These are phyloP conservation scores for Silene uniflora DNA, from an alignment of 148 eudicot genomes.

Conservation along the genomic window DNA sequence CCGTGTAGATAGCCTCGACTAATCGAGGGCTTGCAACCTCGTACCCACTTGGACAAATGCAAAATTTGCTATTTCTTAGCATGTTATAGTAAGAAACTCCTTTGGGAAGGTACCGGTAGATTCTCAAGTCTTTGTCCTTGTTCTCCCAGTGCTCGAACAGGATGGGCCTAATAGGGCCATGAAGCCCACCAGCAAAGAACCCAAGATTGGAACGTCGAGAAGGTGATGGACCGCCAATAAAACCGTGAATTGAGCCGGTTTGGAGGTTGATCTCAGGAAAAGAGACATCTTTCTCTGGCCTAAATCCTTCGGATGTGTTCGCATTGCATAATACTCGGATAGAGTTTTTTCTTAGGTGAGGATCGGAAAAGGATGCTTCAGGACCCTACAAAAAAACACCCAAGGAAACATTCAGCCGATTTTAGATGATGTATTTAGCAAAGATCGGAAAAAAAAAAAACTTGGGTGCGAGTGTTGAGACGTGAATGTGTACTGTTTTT, in stretches of 20 bases:
- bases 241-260: constrained; percentile 41
- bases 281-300: constrained; percentile 62
- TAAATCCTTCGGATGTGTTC: constrained; percentile 73
- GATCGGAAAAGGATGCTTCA: constrained; percentile 53
- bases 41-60: constrained; percentile 82
- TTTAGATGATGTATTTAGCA: not conserved
- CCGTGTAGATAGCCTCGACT: constrained; percentile 73
- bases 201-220: constrained; percentile 48
- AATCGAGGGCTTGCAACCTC: constrained; percentile 86
- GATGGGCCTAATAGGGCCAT: constrained; percentile 67
- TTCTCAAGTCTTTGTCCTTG: constrained; percentile 59
- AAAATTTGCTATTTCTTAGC: constrained; percentile 59
- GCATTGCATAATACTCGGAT: constrained; percentile 79
- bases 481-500: no score
- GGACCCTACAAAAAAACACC: constrained; percentile 57
- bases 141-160: constrained; percentile 76
- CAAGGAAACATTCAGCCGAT: not conserved
- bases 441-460: no score
- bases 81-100: constrained; percentile 53
- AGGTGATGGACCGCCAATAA: constrained; percentile 74
- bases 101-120: constrained; percentile 60
- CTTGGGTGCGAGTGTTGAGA: no score
- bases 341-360: constrained; percentile 49
- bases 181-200: constrained; percentile 77
- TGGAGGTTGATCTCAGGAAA: constrained; percentile 68